Conservation (phyloP, 2,329 filamentous ascomycete genomes). For the Talaromyces sp. region DNA sequence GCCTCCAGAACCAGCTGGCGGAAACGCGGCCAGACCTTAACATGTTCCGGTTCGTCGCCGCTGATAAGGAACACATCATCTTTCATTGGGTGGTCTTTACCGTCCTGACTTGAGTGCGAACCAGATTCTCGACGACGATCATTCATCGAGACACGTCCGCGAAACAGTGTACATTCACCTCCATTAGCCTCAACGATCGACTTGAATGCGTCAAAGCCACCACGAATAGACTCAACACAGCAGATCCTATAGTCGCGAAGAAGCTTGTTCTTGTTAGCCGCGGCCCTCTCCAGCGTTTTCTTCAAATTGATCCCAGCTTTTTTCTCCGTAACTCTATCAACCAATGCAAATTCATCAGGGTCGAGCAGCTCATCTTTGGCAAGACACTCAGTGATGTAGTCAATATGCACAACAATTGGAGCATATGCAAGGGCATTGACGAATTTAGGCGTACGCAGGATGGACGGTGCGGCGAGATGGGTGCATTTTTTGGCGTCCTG, state of each 20-base stretch:
- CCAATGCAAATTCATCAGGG: slow-evolving; percentile 63
- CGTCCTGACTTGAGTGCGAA: slow-evolving; percentile 46
- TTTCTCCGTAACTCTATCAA: slow-evolving; percentile 70
- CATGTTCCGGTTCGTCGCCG: slow-evolving; percentile 63
- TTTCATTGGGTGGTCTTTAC: slow-evolving; percentile 55
- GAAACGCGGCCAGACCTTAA: slow-evolving; percentile 75
- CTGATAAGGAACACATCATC: slow-evolving; percentile 82
- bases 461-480: slow-evolving; percentile 79
- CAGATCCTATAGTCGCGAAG: slow-evolving; percentile 75
- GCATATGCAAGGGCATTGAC: slow-evolving; percentile 80
- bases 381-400: slow-evolving; percentile 75
- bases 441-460: slow-evolving; percentile 92
- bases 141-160: slow-evolving; percentile 65
- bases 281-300: slow-evolving; percentile 66
- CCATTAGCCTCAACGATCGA: slow-evolving; percentile 86
- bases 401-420: slow-evolving; percentile 70
- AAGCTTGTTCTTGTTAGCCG: slow-evolving; percentile 71
- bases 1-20: slow-evolving; percentile 71
- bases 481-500: slow-evolving; percentile 73
- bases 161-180: slow-evolving; percentile 74
- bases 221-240: slow-evolving; percentile 74
- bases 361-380: slow-evolving; percentile 63
- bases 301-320: slow-evolving; percentile 66
- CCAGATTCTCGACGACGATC: slow-evolving; percentile 50
- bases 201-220: slow-evolving; percentile 79